These are phyloP conservation scores for Solanum appendiculatum DNA, from an alignment of 257 asterid genomes.

Conservation along the genomic window DNA sequence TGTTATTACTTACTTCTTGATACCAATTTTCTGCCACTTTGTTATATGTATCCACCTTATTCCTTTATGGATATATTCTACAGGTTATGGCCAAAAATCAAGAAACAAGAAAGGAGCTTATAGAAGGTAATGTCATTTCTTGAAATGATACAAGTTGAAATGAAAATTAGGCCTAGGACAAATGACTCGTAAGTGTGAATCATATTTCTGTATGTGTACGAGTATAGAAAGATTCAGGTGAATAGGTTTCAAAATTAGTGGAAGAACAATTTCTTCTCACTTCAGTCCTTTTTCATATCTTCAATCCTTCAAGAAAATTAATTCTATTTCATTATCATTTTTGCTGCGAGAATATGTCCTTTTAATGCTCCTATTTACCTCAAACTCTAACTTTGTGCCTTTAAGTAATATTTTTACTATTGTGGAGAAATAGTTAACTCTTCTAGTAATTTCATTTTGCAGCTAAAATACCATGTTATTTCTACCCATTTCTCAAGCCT, in stretches of 20 bases:
- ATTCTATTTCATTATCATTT: neutral
- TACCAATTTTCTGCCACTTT: neutral
- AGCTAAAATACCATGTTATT: conserved; percentile 4
- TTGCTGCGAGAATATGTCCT: neutral
- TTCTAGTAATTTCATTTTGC: neutral
- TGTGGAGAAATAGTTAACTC: neutral
- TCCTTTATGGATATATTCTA: no score
- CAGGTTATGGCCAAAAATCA: no score
- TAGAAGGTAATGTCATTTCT: no score
- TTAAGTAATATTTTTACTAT: neutral
- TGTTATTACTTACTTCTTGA: neutral
- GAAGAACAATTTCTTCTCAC: neutral
- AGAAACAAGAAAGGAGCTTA: no score
- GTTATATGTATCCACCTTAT: neutral
- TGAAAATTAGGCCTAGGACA: neutral
- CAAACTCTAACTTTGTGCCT: neutral
- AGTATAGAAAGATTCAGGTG: neutral
- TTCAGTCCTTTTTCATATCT: no score
- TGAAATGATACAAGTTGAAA: no score
- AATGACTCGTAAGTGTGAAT: neutral
- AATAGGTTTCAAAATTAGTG: neutral
- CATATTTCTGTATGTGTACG: neutral
- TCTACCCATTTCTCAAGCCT: neutral
- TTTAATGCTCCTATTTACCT: neutral
- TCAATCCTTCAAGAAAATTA: neutral